phyloP scores from a whole-genome alignment of 164 flowering plant species.

The Malania oleifera region DNA sequence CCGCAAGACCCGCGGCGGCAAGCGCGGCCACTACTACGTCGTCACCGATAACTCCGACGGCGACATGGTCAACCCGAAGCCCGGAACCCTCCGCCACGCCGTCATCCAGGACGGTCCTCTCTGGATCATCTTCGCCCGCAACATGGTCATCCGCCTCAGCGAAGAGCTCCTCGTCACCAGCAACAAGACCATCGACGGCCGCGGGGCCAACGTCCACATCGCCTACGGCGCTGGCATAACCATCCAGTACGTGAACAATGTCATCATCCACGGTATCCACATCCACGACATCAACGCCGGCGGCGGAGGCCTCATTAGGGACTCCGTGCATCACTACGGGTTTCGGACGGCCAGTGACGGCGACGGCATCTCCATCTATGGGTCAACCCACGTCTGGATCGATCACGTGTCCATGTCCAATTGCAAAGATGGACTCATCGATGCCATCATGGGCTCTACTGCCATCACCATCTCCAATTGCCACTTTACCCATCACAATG shows the following conservation, averaged over 20 bases:
- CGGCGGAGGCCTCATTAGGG: slow-evolving; percentile 50
- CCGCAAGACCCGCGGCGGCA: slow-evolving; percentile 51
- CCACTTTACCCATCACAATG: slow-evolving; percentile 68
- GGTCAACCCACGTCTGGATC: slow-evolving; percentile 55
- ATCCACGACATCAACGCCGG: slow-evolving; percentile 41
- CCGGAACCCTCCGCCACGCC: slow-evolving; percentile 62
- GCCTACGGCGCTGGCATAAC: slow-evolving; percentile 51
- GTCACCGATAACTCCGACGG: slow-evolving; percentile 55
- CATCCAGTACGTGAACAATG: slow-evolving; percentile 44
- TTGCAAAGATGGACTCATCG: slow-evolving; percentile 63
- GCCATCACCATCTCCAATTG: slow-evolving; percentile 75
- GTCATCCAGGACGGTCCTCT: slow-evolving; percentile 52
- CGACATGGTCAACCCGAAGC: slow-evolving; percentile 55
- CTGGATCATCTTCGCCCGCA: slow-evolving; percentile 56
- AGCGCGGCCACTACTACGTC: slow-evolving; percentile 36
- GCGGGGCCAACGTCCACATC: slow-evolving; percentile 51
- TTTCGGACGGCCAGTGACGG: slow-evolving; percentile 48
- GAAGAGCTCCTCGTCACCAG: slow-evolving; percentile 38
- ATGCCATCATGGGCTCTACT: slow-evolving; percentile 54
- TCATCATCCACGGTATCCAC: slow-evolving; percentile 51
- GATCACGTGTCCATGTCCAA: slow-evolving; percentile 61
- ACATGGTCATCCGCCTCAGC: slow-evolving; percentile 51
- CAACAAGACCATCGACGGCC: slow-evolving; percentile 50
- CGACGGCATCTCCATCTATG: slow-evolving; percentile 57
- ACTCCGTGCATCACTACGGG: slow-evolving; percentile 46